These are phyloP conservation scores for Chlorella sorokiniana DNA, from an alignment of 139 green algal species.

Conservation along the genomic window DNA sequence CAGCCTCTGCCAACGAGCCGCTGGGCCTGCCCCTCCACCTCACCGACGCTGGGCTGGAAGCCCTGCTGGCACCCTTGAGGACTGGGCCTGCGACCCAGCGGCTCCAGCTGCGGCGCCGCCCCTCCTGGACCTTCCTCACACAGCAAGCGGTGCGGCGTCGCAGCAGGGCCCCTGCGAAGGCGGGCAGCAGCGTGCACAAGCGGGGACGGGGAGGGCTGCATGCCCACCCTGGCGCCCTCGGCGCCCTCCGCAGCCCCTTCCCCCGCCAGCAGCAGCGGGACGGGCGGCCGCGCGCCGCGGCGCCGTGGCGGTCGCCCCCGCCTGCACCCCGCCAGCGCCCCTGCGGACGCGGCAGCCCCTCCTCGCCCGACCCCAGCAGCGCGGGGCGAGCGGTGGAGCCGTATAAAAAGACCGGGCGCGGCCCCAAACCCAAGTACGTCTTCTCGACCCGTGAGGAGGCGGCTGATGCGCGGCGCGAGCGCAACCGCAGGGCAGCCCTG, in stretches of 20 bases:
- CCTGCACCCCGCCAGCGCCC: background rate
- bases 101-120: too few relatives aligned
- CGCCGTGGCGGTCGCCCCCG: background rate
- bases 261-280: background rate
- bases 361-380: background rate
- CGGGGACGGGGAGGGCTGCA: too few relatives aligned
- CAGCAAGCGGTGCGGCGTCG: too few relatives aligned
- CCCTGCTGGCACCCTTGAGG: conserved; percentile 23
- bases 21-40: background rate
- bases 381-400: background rate
- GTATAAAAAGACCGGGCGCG: conserved; percentile 27
- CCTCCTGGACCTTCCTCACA: too few relatives aligned
- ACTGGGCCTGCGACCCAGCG: too few relatives aligned
- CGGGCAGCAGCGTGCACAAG: too few relatives aligned
- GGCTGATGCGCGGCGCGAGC: conserved; percentile 32
- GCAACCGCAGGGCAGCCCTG: conserved; percentile 46
- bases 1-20: too few relatives aligned
- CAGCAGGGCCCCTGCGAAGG: too few relatives aligned
- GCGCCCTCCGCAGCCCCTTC: background rate
- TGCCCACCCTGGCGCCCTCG: too few relatives aligned
- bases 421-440: conserved; percentile 50
- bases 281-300: background rate
- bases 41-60: conserved; percentile 5
- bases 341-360: background rate
- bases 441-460: conserved; percentile 37